Evolutionary conservation across 176 grass and related monocot species (phyloP).

Genomic region (Oropetium thomaeum): DNA sequence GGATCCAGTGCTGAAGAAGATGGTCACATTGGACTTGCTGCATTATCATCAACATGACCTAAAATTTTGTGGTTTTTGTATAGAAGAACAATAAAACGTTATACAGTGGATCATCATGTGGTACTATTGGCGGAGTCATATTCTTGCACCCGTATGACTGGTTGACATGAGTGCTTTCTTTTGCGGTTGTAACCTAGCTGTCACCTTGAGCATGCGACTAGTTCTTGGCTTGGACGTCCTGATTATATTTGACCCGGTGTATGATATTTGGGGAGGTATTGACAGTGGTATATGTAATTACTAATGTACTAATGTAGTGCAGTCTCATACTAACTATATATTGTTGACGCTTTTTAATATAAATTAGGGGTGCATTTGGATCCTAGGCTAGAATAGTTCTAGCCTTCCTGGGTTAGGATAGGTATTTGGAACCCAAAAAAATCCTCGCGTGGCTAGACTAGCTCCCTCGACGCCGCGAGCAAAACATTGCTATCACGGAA

Average conservation of each 20-base stretch:
- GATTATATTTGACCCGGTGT: not conserved
- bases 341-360: too few species aligned
- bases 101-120: constrained; percentile 9
- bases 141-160: constrained; percentile 27
- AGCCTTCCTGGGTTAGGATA: too few species aligned
- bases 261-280: not conserved
- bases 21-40: constrained; percentile 68
- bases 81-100: constrained; percentile 11
- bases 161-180: not conserved
- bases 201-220: not conserved
- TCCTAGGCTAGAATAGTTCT: too few species aligned
- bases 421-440: too few species aligned
- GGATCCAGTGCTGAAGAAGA: constrained; percentile 67
- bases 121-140: not conserved
- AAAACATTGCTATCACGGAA: too few species aligned
- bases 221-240: constrained; percentile 3
- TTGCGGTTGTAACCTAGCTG: not conserved
- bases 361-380: too few species aligned
- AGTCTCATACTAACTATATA: not conserved
- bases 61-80: constrained; percentile 11
- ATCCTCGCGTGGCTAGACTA: too few species aligned
- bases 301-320: not conserved
- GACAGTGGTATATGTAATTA: constrained; percentile 19
- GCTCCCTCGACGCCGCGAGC: too few species aligned
- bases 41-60: constrained; percentile 51